Percentiles rank a stretch among this genome's conserved stretches.
phyloP scores from a whole-genome alignment of 2,329 filamentous ascomycete species.

The Plectosphaerella plurivora region DNA sequence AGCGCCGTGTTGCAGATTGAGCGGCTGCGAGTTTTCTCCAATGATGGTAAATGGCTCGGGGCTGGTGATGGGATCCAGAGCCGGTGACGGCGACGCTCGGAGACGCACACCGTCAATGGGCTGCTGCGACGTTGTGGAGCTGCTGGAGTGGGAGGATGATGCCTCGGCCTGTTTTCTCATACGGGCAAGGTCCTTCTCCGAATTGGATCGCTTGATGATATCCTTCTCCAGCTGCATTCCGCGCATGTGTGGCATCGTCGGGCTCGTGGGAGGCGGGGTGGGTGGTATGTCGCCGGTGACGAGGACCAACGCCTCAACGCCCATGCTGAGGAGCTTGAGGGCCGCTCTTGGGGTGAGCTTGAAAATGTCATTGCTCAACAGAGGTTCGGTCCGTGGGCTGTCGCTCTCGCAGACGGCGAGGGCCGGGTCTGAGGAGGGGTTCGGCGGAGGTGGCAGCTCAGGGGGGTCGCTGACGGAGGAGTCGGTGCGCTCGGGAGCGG shows the following conservation, averaged over 20 bases:
- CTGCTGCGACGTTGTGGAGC: slow-evolving; percentile 20
- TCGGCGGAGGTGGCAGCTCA: slow-evolving; percentile 36
- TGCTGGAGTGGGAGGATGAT: not conserved
- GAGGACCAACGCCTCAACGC: slow-evolving; percentile 66
- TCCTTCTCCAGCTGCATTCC: slow-evolving; percentile 60
- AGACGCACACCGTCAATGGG: slow-evolving; percentile 53
- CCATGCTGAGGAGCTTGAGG: slow-evolving; percentile 71
- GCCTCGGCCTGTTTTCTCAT: slow-evolving; percentile 36
- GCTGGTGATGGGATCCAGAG: slow-evolving; percentile 16
- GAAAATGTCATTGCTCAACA: slow-evolving; percentile 61
- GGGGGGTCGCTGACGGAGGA: slow-evolving; percentile 17
- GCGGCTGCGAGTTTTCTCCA: slow-evolving; percentile 66
- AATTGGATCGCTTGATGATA: slow-evolving; percentile 53
- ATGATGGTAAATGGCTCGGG: slow-evolving; percentile 54
- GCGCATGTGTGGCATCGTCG: slow-evolving; percentile 60
- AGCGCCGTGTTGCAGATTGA: slow-evolving; percentile 75
- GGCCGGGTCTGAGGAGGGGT: slow-evolving; percentile 32
- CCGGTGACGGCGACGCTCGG: slow-evolving; percentile 24
- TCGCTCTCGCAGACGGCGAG: slow-evolving; percentile 18
- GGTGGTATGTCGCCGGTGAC: slow-evolving; percentile 75
- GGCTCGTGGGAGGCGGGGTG: slow-evolving; percentile 65
- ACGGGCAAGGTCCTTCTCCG: slow-evolving; percentile 46
- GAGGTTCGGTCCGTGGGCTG: slow-evolving; percentile 20
- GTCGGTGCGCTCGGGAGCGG: slow-evolving; percentile 15
- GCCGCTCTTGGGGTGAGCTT: slow-evolving; percentile 68